These are phyloP conservation scores for Saccharum spontaneum DNA, from an alignment of 176 grass and related monocot genomes.

Conservation along the genomic window DNA sequence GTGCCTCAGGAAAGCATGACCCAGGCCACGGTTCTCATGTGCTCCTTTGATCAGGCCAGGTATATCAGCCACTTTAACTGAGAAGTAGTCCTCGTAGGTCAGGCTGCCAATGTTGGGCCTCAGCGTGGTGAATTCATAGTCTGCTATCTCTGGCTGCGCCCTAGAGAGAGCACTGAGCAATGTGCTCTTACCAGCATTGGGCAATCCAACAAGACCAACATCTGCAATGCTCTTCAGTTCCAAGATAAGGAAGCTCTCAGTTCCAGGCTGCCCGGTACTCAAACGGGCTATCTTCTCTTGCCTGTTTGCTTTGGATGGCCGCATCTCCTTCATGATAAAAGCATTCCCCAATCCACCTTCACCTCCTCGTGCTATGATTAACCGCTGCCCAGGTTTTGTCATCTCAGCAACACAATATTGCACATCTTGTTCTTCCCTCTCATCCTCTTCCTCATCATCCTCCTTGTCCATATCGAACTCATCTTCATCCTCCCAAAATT, in stretches of 20 bases:
- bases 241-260: constrained; percentile 68
- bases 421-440: constrained; percentile 42
- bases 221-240: constrained; percentile 94
- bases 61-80: constrained; percentile 83
- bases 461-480: constrained; percentile 16
- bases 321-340: constrained; percentile 40
- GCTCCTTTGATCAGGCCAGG: constrained; percentile 88
- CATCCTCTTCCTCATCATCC: constrained; percentile 26
- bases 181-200: constrained; percentile 89
- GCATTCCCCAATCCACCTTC: constrained; percentile 76
- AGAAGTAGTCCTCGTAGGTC: constrained; percentile 69
- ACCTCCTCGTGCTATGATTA: constrained; percentile 71
- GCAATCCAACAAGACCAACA: constrained; percentile 82
- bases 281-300: constrained; percentile 39
- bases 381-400: constrained; percentile 65
- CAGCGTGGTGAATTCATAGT: constrained; percentile 84
- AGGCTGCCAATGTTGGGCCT: constrained; percentile 84
- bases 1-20: constrained; percentile 91
- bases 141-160: constrained; percentile 64
- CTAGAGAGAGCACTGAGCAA: constrained; percentile 73
- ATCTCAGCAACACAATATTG: constrained; percentile 74
- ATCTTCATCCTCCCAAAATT: constrained; percentile 43
- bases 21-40: constrained; percentile 76
- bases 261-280: constrained; percentile 52
- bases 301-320: constrained; percentile 36